A percentile compares a stretch with the other conserved stretches of the same genome.
phyloP scores from a whole-genome alignment of 2,329 filamentous ascomycete species.

The Metarhizium guizhouense region DNA sequence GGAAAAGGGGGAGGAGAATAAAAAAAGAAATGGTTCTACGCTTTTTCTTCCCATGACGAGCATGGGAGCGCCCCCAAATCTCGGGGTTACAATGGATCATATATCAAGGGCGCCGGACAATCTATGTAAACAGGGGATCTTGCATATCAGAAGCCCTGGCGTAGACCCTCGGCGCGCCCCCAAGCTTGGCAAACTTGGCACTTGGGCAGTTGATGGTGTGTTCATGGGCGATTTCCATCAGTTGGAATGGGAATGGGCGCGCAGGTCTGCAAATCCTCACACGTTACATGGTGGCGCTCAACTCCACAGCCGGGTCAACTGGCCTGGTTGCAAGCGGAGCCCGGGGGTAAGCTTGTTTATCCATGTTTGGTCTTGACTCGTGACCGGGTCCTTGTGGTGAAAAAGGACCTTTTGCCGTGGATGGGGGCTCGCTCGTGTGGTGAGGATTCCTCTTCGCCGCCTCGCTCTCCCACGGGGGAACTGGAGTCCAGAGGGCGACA shows the following conservation, averaged over 20 bases:
- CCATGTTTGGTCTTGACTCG: neutral
- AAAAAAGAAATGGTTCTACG: no score
- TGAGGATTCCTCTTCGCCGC: neutral
- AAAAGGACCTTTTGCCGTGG: no score
- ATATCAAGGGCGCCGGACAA: neutral
- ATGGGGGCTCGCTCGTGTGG: neutral
- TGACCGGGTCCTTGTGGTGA: neutral
- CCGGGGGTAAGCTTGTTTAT: neutral
- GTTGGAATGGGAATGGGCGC: neutral
- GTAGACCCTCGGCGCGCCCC: no score
- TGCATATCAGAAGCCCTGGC: no score
- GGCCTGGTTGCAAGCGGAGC: neutral
- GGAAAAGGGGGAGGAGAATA: neutral
- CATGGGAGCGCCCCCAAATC: neutral
- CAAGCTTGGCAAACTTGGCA: slow-evolving; percentile 1
- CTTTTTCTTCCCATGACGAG: neutral
- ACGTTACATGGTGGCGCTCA: neutral
- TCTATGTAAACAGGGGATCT: neutral
- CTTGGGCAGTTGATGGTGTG: no score
- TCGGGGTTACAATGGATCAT: neutral
- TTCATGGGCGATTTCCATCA: neutral
- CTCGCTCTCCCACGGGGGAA: neutral
- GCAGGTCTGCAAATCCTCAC: neutral
- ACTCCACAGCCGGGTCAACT: neutral
- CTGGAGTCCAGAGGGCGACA: neutral